A percentile compares a stretch with the other conserved stretches of the same genome.
phyloP scores from a whole-genome alignment of 2,329 filamentous ascomycete genomes.

The Ascochyta koolunga region DNA sequence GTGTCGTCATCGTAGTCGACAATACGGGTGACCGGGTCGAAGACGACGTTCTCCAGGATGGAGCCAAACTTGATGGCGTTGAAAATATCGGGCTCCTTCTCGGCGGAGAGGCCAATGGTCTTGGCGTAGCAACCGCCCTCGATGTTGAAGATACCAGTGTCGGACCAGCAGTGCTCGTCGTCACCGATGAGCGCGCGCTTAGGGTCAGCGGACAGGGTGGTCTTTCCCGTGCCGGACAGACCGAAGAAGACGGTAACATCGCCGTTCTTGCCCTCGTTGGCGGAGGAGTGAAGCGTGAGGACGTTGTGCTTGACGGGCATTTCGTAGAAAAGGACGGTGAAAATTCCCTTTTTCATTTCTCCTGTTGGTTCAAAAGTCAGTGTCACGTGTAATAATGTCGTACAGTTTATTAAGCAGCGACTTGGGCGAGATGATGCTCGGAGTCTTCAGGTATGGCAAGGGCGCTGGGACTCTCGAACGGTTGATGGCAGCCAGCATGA shows the following conservation, averaged over 20 bases:
- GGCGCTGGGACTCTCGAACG: no score
- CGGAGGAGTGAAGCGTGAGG: constrained; percentile 95
- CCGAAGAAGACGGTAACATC: constrained; percentile 99
- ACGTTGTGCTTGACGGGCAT: constrained; percentile 99
- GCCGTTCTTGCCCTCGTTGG: constrained; percentile 92
- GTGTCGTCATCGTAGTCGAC: constrained; percentile 97
- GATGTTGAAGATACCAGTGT: constrained; percentile 98
- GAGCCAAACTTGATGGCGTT: constrained; percentile 95
- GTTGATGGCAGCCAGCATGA: constrained; percentile 95
- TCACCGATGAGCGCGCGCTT: constrained; percentile 97
- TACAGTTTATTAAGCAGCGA: no score
- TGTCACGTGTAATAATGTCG: no score
- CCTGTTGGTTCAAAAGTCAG: no score
- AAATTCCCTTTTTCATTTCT: constrained; percentile 68
- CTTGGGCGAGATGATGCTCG: no score
- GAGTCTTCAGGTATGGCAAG: no score
- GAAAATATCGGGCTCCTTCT: constrained; percentile 99
- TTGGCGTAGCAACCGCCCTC: constrained; percentile 99
- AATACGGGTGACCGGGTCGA: constrained; percentile 84
- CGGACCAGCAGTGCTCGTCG: constrained; percentile 99
- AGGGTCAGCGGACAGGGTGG: constrained; percentile 93
- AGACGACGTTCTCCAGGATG: constrained; percentile 98
- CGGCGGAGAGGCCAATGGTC: constrained; percentile 93
- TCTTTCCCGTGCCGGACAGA: constrained; percentile 98
- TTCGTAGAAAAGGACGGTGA: constrained; percentile 99